Evolutionary conservation across 2,329 filamentous ascomycete species (phyloP), one percentile per base, ranked within the genome.

Genomic region (Pseudogymnoascus sp.): DNA sequence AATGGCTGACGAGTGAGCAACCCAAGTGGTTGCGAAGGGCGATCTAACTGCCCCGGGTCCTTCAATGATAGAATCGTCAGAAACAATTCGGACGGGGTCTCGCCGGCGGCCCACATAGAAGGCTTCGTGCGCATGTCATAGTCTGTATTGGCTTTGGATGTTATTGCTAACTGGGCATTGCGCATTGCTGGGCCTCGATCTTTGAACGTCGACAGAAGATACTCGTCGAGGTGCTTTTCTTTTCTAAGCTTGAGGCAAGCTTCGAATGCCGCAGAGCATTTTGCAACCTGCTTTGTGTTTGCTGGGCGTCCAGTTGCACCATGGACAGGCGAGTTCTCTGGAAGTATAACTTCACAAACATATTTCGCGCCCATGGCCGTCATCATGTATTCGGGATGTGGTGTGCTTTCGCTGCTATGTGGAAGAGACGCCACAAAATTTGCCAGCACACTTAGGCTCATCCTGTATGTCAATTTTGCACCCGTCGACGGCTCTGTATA

Each of bases 181-280:
- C 90, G 83, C 89, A 96, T 93, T 0, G 79, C 81, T 3, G 91
- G 93, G 0, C 95, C 79, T 40, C 82, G 80, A 71, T 88, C 93
- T 19, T 81, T 80, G 65, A 90, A 90, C 0, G 83, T 83, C 0
- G 95, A 90, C 63, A 90, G 82, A 2, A 97, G 79, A 71, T 91
- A 79, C 0, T 86, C 82, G 71, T 97, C 85, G 4, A 99, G 79
- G 65, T 88, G 85, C 1, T 83, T 83, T 62, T 82, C 81, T 64
- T 84, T 79, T 59, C 88, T 80, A 15, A 99, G 80, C 65, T 85
- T 73, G 1, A 91, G 73, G 70, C 93, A 97, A 60, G 89, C 85
- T 70, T 92, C 85, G 72, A 93, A 97, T 0, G 95, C 93, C 2
- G 93, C 93, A 0, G 93, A 91, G 67, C 90, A 91, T 74, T 95